Conservation (phyloP, 768 basidiomycete genomes). For the Agrocybe praecox region DNA sequence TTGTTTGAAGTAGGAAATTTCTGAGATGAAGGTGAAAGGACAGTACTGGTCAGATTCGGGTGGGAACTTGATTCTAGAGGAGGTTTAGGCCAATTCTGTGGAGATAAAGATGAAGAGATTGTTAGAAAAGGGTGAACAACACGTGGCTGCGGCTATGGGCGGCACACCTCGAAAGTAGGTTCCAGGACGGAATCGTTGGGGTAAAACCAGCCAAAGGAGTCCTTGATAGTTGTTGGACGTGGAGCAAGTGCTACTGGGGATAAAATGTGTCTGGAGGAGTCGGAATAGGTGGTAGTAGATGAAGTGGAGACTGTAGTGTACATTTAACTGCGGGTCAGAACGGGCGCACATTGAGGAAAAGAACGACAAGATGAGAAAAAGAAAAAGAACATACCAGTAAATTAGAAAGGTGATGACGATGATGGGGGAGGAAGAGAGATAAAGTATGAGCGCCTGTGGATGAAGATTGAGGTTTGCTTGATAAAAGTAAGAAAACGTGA, state of each 20-base stretch:
- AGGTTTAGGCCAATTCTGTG: conserved; percentile 50
- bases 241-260: conserved; percentile 26
- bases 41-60: conserved; percentile 29
- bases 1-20: conserved; percentile 33
- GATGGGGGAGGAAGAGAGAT: conserved; percentile 15
- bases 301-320: conserved; percentile 65
- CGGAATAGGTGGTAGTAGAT: conserved; percentile 33
- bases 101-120: conserved; percentile 13
- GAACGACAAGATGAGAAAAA: conserved; percentile 15
- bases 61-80: conserved; percentile 39
- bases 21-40: conserved; percentile 36
- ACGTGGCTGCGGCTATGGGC: conserved; percentile 29
- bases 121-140: conserved; percentile 25
- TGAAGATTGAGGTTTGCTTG: too few species aligned
- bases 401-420: conserved; percentile 30
- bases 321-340: conserved; percentile 58
- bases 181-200: conserved; percentile 46
- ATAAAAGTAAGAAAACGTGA: conserved; percentile 24
- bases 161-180: conserved; percentile 47
- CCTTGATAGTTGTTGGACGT: conserved; percentile 31
- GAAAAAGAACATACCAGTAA: conserved; percentile 39
- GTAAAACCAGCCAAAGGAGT: conserved; percentile 52
- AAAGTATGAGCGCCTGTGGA: too few species aligned
- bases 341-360: conserved; percentile 23
- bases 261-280: conserved; percentile 14